Evolutionary conservation across 805 yeast genomes (phyloP).

Genomic region (Saccharomycopsis babjevae): DNA sequence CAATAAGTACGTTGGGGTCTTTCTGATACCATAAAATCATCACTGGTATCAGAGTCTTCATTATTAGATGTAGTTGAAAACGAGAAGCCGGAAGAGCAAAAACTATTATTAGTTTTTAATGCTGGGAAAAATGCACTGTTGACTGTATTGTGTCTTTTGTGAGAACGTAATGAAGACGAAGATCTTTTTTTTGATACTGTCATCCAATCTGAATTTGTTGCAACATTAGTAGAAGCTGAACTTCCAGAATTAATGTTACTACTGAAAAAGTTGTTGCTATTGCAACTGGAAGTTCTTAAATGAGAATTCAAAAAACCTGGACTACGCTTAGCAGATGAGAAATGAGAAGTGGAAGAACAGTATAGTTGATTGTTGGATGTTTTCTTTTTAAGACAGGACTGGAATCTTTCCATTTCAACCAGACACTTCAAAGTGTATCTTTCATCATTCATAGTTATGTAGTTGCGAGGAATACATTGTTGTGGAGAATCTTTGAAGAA

Average conservation of each 20-base stretch:
- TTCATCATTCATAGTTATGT: constrained; percentile 76
- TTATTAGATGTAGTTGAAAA: not conserved
- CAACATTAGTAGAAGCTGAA: not conserved
- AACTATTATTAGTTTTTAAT: not conserved
- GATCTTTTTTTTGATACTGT: not conserved
- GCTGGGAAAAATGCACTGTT: not conserved
- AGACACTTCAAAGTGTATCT: constrained; percentile 43
- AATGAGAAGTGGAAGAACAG: not conserved
- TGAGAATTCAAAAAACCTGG: not conserved
- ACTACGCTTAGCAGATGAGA: not conserved
- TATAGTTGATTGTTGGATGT: not conserved
- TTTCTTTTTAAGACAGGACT: not conserved
- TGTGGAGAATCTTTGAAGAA: constrained; percentile 52
- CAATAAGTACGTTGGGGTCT: not conserved
- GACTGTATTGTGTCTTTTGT: constrained; percentile 1
- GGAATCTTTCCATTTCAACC: constrained; percentile 40
- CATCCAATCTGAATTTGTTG: not conserved
- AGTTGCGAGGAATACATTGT: constrained; percentile 66
- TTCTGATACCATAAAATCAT: not conserved
- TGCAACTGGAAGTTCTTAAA: not conserved
- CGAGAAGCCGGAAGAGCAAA: not conserved
- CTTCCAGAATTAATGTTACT: not conserved
- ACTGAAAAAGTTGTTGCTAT: not conserved
- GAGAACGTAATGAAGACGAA: not conserved
- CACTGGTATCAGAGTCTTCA: not conserved